phyloP scores from a whole-genome alignment of 352 stramenopile genomes.

The Phytophthora parvispora region DNA sequence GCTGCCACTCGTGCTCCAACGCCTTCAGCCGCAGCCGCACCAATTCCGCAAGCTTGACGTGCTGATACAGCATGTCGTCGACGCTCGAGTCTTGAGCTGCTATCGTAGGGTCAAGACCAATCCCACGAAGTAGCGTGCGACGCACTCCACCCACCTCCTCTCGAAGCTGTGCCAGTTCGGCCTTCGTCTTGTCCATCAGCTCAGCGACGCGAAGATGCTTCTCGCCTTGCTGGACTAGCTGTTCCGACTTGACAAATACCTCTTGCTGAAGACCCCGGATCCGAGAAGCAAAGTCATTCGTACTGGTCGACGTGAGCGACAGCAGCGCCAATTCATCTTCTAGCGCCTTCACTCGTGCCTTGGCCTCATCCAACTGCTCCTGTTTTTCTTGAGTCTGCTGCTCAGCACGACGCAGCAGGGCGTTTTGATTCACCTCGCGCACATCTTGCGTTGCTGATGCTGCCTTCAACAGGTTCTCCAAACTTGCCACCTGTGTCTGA shows the following conservation, averaged over 20 bases:
- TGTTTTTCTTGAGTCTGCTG: conserved; percentile 50
- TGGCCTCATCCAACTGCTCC: conserved; percentile 38
- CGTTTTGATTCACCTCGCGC: conserved; percentile 46
- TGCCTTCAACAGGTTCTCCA: conserved; percentile 30
- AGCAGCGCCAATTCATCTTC: conserved; percentile 67
- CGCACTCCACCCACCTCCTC: conserved; percentile 67
- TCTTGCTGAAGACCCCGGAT: conserved; percentile 74
- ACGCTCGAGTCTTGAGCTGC: conserved; percentile 36
- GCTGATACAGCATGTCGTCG: conserved; percentile 71
- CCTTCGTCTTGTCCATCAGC: conserved; percentile 54
- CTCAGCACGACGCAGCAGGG: conserved; percentile 43
- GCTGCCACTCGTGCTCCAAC: conserved; percentile 65
- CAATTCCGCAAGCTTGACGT: conserved; percentile 78
- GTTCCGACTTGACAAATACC: conserved; percentile 76
- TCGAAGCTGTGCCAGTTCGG: conserved; percentile 51
- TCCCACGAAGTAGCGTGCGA: conserved; percentile 58
- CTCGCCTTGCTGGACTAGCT: conserved; percentile 81
- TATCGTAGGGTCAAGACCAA: conserved; percentile 49
- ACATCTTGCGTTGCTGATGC: conserved; percentile 40
- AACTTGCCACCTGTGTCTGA: conserved; percentile 27
- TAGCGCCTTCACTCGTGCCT: conserved; percentile 47
- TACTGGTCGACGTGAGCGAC: conserved; percentile 35
- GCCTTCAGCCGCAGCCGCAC: conserved; percentile 77
- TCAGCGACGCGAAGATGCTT: conserved; percentile 65
- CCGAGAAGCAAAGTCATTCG: conserved; percentile 33